phyloP scores from a whole-genome alignment of 176 grass and related monocot genomes.

The Pharus latifolius region DNA sequence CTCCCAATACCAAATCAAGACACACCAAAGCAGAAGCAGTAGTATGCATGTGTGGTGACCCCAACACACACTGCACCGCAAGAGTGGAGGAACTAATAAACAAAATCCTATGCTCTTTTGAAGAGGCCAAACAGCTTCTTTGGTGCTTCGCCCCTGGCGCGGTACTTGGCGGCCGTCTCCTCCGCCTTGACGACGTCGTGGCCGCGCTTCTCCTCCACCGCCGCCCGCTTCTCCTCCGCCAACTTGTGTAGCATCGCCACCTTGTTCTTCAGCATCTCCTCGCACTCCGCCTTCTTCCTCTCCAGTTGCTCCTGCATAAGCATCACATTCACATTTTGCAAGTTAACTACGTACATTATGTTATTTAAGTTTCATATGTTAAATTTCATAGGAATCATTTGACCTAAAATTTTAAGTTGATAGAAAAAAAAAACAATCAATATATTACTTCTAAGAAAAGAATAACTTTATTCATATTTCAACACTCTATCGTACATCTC shows the following conservation, averaged over 20 bases:
- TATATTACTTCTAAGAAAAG: too few species aligned
- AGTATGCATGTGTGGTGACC: too few species aligned
- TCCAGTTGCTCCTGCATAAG: slow-evolving; percentile 66
- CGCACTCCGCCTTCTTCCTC: slow-evolving; percentile 43
- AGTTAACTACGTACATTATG: too few species aligned
- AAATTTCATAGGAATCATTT: not conserved
- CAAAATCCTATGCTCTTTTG: not conserved
- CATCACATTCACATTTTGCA: too few species aligned
- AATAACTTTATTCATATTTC: too few species aligned
- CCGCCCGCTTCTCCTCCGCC: slow-evolving; percentile 57
- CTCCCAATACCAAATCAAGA: too few species aligned
- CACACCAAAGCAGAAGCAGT: too few species aligned
- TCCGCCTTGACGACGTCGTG: slow-evolving; percentile 38
- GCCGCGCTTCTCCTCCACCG: slow-evolving; percentile 28
- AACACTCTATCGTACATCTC: too few species aligned
- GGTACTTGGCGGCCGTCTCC: slow-evolving; percentile 43
- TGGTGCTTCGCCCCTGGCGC: slow-evolving; percentile 33
- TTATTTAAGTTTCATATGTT: too few species aligned
- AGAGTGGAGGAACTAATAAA: too few species aligned
- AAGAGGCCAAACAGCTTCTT: slow-evolving; percentile 30
- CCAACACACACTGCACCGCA: too few species aligned
- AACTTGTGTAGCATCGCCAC: slow-evolving; percentile 29
- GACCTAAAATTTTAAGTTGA: not conserved
- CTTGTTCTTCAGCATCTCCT: slow-evolving; percentile 53
- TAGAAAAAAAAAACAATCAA: too few species aligned